Percentiles rank a stretch among this genome's conserved stretches.
phyloP scores from a whole-genome alignment of 441 rosid species.

The Jatropha multifida region DNA sequence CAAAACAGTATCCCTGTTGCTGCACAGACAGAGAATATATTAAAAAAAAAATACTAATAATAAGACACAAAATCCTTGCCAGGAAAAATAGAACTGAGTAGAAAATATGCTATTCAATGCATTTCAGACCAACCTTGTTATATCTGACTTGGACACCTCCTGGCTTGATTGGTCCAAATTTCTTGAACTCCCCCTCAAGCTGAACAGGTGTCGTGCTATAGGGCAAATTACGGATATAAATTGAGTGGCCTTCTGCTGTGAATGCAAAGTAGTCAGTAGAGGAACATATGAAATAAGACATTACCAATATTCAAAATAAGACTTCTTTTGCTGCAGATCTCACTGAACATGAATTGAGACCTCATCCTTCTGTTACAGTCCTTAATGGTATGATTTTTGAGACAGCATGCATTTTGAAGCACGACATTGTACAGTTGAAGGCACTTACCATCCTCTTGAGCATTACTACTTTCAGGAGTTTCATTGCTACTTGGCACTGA shows the following conservation, averaged over 20 bases:
- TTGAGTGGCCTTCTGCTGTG: constrained; percentile 56
- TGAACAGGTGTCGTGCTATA: constrained; percentile 36
- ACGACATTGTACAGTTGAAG: constrained; percentile 1
- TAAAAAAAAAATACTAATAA: not conserved
- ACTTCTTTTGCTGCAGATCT: not conserved
- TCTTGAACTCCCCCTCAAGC: constrained; percentile 52
- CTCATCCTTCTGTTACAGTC: constrained; percentile 1
- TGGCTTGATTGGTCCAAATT: constrained; percentile 61
- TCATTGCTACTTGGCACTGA: constrained; percentile 29
- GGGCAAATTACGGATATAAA: constrained; percentile 60
- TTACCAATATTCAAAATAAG: not conserved
- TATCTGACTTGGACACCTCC: constrained; percentile 60
- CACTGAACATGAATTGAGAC: not conserved
- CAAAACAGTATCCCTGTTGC: constrained; percentile 61
- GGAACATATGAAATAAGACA: not conserved
- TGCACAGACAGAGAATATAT: constrained; percentile 25
- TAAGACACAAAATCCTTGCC: constrained; percentile 14
- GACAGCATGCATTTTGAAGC: not conserved
- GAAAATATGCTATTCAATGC: constrained; percentile 13
- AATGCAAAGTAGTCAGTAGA: constrained; percentile 21
- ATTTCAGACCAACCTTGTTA: constrained; percentile 40
- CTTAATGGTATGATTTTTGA: not conserved
- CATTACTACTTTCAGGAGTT: constrained; percentile 32
- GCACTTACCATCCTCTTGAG: constrained; percentile 48
- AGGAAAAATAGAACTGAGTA: constrained; percentile 14